Evolutionary conservation across 108 stramenopile genomes (phyloP).

Genomic region (Poteriospumella lacustris): DNA sequence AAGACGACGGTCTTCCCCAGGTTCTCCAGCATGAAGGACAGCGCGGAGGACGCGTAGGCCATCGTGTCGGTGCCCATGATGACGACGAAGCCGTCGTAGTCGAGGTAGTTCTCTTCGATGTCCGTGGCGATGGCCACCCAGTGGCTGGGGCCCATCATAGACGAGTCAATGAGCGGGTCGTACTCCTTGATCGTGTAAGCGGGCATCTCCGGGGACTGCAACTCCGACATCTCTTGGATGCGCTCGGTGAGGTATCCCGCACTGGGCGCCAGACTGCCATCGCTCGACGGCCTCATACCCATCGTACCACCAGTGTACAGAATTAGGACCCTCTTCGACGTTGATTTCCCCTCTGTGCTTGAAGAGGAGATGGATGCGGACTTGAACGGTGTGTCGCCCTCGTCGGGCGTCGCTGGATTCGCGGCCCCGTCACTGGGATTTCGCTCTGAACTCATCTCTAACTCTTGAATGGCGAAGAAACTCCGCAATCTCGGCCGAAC

Average conservation of each 20-base stretch:
- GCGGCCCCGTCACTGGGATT: no score
- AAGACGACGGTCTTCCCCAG: conserved; percentile 90
- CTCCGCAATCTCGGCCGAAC: no score
- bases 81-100: conserved; percentile 93
- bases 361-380: no score
- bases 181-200: conserved; percentile 33
- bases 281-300: conserved; percentile 47
- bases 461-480: no score
- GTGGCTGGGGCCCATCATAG: conserved; percentile 79
- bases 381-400: no score
- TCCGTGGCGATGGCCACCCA: conserved; percentile 76
- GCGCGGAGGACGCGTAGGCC: conserved; percentile 85
- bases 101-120: conserved; percentile 64
- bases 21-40: conserved; percentile 95
- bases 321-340: conserved; percentile 39
- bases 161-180: conserved; percentile 64
- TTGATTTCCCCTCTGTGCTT: no score
- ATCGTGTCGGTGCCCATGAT: conserved; percentile 95
- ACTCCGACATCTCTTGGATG: conserved; percentile 45
- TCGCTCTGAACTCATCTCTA: no score
- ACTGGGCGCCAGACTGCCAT: conserved; percentile 43
- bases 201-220: conserved; percentile 40
- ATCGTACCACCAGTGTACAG: conserved; percentile 56
- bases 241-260: conserved; percentile 49
- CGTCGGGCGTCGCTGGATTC: no score